Base-by-base conservation (phyloP, 768 basidiomycete species). In the Cystofilobasidium bisporidii region DNA sequence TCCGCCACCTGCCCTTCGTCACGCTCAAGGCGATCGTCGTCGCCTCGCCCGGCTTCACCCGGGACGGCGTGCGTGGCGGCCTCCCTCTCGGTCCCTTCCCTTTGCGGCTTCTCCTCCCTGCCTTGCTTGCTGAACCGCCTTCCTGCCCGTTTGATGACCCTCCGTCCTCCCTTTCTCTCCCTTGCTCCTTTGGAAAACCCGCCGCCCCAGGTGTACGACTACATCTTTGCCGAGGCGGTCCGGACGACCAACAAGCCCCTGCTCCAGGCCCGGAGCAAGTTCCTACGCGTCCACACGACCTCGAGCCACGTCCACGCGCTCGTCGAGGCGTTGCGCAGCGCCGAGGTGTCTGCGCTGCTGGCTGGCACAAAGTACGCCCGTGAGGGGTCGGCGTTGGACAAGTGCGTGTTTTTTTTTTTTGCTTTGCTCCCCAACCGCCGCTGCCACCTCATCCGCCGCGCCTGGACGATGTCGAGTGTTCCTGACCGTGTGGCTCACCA, bases 221-320 rank as follows among this genome's bases (percentile, higher is more conserved):
- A 85, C 76, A 83, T 98, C 76, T 80, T 91, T 71, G 81, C 82
- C 18, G 91, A 98, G 78, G 91, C 96, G 0, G 61, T 55, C 2
- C 82, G 81, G 66, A 85, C 87, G 62, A 85, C 85, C 6, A 93
- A 98, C 77, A 98, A 96, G 76, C 72, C 82, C 0, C 76, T 99
- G n/a, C 80, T 89, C 41, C 82, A 83, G 68, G 86, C 87, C 0
- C 85, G 86, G 65, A 85, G 88, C 69, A 97, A 96, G 77, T 87
- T 87, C 72, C 76, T 98, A 70, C 89, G 87, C 72, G 88, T 99
- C 24, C 96, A 98, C 74, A 81, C 94, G 63, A 91, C 82, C 72
- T 96, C 90, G 70, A 84, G 91, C 3, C 96, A 99, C 78, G 92
- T 99, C 11, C 96, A 98, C 74, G 92, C 91, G 72, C 78, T 99